phyloP scores from a whole-genome alignment of 441 rosid genomes.

The Pelargonium australe region DNA sequence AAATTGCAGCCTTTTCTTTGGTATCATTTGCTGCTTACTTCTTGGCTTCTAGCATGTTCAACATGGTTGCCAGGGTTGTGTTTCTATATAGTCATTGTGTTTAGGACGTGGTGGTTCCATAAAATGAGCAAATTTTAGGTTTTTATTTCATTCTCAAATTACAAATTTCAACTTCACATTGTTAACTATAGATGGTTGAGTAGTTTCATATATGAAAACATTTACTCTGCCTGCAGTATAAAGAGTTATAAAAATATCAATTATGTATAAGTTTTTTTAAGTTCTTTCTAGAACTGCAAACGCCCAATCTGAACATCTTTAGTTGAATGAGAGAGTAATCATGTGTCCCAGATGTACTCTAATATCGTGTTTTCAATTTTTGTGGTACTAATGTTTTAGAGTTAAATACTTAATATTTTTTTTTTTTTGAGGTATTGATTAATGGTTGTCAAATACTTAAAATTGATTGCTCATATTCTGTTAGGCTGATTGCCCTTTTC shows the following conservation, averaged over 20 bases:
- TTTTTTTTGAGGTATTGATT: too few species aligned
- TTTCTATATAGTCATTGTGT: conserved; percentile 1
- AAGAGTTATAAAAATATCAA: not conserved
- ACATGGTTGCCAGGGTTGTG: too few species aligned
- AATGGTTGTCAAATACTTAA: not conserved
- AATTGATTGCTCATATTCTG: not conserved
- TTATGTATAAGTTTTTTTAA: not conserved
- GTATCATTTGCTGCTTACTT: conserved; percentile 2
- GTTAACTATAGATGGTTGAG: not conserved
- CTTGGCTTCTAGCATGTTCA: not conserved
- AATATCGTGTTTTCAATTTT: not conserved
- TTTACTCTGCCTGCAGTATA: not conserved
- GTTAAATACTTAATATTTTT: not conserved
- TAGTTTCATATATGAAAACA: not conserved
- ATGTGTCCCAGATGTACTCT: not conserved
- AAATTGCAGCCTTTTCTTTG: conserved; percentile 13
- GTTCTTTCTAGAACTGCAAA: not conserved
- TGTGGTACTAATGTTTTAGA: not conserved
- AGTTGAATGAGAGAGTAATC: not conserved
- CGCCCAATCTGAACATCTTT: not conserved
- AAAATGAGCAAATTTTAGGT: not conserved
- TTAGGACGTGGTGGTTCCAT: not conserved
- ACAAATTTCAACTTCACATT: not conserved
- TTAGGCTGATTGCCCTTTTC: not conserved
- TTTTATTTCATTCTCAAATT: too few species aligned